phyloP scores from a whole-genome alignment of 768 basidiomycete genomes.

The Lyophyllum atratum region DNA sequence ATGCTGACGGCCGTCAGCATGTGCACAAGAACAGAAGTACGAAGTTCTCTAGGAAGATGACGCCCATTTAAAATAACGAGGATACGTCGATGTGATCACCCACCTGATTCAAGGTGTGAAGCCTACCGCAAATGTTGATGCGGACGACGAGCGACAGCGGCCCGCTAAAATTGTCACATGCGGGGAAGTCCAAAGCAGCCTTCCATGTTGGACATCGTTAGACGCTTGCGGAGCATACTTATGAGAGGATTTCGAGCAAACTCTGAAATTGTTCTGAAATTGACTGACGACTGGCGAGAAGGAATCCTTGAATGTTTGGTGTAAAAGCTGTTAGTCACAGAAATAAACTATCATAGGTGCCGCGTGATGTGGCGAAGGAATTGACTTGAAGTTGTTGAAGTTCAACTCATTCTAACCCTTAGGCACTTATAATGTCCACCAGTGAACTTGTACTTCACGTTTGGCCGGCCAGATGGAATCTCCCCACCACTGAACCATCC shows the following conservation, averaged over 20 bases:
- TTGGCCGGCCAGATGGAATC: slow-evolving; percentile 68
- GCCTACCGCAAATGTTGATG: no score
- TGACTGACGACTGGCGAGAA: no score
- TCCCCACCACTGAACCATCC: slow-evolving; percentile 67
- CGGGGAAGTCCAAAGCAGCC: neutral
- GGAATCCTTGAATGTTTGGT: no score
- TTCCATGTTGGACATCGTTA: neutral
- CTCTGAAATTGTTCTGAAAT: no score
- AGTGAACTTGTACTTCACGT: slow-evolving; percentile 50
- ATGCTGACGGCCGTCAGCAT: neutral
- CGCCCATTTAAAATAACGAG: neutral
- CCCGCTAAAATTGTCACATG: neutral
- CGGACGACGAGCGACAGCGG: neutral
- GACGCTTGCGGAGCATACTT: no score
- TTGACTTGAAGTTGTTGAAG: no score
- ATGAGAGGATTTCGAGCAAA: no score
- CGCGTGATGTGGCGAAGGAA: no score
- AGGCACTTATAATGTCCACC: slow-evolving; percentile 7
- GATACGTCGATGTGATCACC: neutral
- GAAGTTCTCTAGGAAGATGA: neutral
- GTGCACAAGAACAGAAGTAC: neutral
- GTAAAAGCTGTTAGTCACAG: no score
- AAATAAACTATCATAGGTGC: no score
- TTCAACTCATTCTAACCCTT: no score
- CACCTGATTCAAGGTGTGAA: neutral